These are phyloP conservation scores for Moesziomyces antarcticus DNA, from an alignment of 1,284 basidiomycete genomes.

Conservation along the genomic window DNA sequence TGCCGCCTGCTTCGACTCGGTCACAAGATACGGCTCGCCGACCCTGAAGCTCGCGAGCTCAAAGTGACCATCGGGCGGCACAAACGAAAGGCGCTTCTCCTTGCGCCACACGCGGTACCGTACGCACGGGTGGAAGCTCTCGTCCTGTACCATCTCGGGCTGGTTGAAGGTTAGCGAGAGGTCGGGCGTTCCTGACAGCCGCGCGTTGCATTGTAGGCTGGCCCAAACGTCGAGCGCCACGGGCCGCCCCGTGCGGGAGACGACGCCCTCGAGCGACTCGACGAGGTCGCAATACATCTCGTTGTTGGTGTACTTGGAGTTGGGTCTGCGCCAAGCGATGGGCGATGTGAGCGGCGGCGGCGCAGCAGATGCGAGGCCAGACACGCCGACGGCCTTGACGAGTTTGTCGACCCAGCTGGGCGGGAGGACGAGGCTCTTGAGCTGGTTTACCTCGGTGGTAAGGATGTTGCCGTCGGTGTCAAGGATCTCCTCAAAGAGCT, in stretches of 20 bases:
- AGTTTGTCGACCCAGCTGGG: conserved; percentile 63
- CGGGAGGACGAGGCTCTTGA: conserved; percentile 61
- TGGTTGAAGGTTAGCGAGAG: conserved; percentile 45
- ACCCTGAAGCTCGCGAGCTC: conserved; percentile 51
- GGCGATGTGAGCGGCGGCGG: conserved; percentile 70
- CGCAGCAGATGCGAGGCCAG: conserved; percentile 66
- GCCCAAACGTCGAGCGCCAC: conserved; percentile 50
- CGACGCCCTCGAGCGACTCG: conserved; percentile 51
- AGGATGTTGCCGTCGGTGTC: conserved; percentile 64
- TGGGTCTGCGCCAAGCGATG: conserved; percentile 62
- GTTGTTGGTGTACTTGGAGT: conserved; percentile 60
- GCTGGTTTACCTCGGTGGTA: conserved; percentile 59
- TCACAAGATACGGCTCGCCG: conserved; percentile 67
- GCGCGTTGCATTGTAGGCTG: conserved; percentile 49
- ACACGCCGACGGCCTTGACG: conserved; percentile 54
- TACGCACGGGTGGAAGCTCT: conserved; percentile 90
- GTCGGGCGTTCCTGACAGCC: conserved; percentile 68
- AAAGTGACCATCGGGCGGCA: conserved; percentile 61
- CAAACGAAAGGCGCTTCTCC: conserved; percentile 48
- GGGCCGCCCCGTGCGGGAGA: conserved; percentile 70
- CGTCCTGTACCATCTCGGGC: conserved; percentile 78
- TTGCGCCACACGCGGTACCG: conserved; percentile 78
- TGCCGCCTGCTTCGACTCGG: background rate
- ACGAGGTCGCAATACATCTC: conserved; percentile 62
- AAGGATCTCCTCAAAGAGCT: conserved; percentile 65